Evolutionary conservation across 2,329 filamentous ascomycete genomes (phyloP).

Genomic region (Diaporthe citriasiana): DNA sequence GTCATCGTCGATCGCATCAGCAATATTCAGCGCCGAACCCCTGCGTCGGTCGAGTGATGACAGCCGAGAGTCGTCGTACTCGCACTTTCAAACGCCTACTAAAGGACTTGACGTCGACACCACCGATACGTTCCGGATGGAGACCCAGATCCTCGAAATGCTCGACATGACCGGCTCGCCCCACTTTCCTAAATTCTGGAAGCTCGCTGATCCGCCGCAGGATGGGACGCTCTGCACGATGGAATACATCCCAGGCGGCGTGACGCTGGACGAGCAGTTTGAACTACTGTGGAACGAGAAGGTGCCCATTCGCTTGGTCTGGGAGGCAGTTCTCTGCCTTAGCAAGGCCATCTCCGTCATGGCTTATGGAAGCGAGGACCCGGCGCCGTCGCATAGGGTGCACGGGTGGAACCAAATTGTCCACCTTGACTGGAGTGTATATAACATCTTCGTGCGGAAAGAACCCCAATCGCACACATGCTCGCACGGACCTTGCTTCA

Average conservation of each 20-base stretch:
- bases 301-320: slow-evolving; percentile 11
- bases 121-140: background rate
- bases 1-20: background rate
- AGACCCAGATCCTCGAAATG: slow-evolving; percentile 9
- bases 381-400: slow-evolving; percentile 12
- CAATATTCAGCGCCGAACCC: too few relatives aligned
- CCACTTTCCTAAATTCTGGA: background rate
- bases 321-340: slow-evolving; percentile 17
- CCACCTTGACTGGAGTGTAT: slow-evolving; percentile 1
- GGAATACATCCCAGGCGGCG: slow-evolving; percentile 4
- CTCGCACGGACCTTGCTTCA: slow-evolving; percentile 3
- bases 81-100: background rate
- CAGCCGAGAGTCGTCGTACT: background rate
- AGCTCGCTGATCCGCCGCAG: slow-evolving; percentile 6
- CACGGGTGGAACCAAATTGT: slow-evolving; percentile 23
- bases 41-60: background rate
- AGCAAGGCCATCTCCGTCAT: slow-evolving; percentile 6
- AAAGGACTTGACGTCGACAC: background rate
- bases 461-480: background rate
- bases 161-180: slow-evolving; percentile 19
- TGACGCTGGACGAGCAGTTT: background rate
- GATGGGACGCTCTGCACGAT: slow-evolving; percentile 11
- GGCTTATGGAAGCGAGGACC: slow-evolving; percentile 8
- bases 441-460: slow-evolving; percentile 1
- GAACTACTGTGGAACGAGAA: background rate